Base-by-base conservation (phyloP, 2,329 filamentous ascomycete genomes). In the Aspergillus ustus region DNA sequence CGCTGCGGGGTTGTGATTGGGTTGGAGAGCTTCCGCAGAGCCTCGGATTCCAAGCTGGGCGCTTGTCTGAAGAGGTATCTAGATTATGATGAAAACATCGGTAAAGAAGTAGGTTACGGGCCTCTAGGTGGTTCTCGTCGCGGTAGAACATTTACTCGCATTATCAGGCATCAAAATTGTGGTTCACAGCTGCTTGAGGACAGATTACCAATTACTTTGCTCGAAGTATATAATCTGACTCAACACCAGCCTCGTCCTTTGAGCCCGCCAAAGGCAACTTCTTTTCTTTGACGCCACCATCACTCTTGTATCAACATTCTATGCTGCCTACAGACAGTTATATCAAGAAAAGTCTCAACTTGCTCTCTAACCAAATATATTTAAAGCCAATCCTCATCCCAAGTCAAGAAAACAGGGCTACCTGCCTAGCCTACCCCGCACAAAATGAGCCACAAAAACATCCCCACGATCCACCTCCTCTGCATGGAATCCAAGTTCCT, bases 381-480 rank as follows among this genome's bases (percentile, higher is more conserved):
- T 11, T 13, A 40, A 13, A 40, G 2, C 9, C 9, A 25, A 3
- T 25, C 34, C 34, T 15, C 34, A 40, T 40, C 13, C 9, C 34
- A 40, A 40, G 11, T 15, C 9, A 11, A 15, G 15, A 40, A 15
- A 49, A 20, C 31, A 50, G 8, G 19, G 8, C 22, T 9, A 50
- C 13, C 44, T n/a, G n/a, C n/a, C n/a, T n/a, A n/a, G n/a, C n/a
- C n/a, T 15, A 28, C 20, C 37, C 20, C 31, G 22, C 28, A 17
- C 4, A 31, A 50, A 31, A 50, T 29, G 48, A 50, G 29, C n/a
- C 50, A 40, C n/a, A 43, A 19, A 34, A 54, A 61, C 50, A 69
- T 81, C 61, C 80, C 80, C 4, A 67, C 75, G 22, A 77, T 82
- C 54, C 70, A 77, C 46, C 74, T 82, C 43, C 76, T 82, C 52